phyloP scores from a whole-genome alignment of 768 basidiomycete genomes.

The Boletus rubroflammeus region DNA sequence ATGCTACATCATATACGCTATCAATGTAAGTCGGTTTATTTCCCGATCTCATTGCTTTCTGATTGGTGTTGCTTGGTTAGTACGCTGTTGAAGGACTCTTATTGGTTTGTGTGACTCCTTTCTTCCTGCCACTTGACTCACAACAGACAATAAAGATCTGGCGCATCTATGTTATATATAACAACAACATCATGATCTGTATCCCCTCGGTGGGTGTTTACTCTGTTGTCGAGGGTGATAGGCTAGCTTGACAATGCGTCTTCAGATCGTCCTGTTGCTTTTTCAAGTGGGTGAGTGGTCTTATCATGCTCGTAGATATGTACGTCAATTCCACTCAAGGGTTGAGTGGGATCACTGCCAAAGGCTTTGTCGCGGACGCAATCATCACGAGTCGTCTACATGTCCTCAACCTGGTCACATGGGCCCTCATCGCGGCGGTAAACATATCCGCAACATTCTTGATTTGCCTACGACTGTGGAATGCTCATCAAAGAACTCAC shows the following conservation, averaged over 20 bases:
- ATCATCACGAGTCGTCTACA: neutral
- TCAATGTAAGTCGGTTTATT: slow-evolving; percentile 13
- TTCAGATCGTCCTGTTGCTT: slow-evolving; percentile 11
- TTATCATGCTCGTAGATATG: neutral
- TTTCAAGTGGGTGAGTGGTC: slow-evolving; percentile 16
- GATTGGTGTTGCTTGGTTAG: neutral
- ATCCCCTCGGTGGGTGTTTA: slow-evolving; percentile 22
- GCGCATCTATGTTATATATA: slow-evolving; percentile 21
- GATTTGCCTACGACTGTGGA: slow-evolving; percentile 18
- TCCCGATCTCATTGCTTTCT: neutral
- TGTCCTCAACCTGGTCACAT: slow-evolving; percentile 10
- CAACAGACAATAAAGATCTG: slow-evolving; percentile 14
- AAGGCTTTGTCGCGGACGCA: slow-evolving; percentile 2
- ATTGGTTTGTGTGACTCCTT: slow-evolving; percentile 10
- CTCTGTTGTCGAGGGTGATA: neutral
- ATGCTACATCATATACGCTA: slow-evolving; percentile 15
- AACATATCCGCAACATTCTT: slow-evolving; percentile 17
- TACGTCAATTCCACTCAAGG: neutral
- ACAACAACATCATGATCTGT: slow-evolving; percentile 11
- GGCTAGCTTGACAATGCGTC: neutral
- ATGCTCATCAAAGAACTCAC: neutral
- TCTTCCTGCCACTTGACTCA: neutral
- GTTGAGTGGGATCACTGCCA: slow-evolving; percentile 7
- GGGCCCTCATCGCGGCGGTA: slow-evolving; percentile 15
- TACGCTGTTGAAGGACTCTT: slow-evolving; percentile 14